Conservation (phyloP, 2,329 filamentous ascomycete genomes). For the Penicillium italicum region DNA sequence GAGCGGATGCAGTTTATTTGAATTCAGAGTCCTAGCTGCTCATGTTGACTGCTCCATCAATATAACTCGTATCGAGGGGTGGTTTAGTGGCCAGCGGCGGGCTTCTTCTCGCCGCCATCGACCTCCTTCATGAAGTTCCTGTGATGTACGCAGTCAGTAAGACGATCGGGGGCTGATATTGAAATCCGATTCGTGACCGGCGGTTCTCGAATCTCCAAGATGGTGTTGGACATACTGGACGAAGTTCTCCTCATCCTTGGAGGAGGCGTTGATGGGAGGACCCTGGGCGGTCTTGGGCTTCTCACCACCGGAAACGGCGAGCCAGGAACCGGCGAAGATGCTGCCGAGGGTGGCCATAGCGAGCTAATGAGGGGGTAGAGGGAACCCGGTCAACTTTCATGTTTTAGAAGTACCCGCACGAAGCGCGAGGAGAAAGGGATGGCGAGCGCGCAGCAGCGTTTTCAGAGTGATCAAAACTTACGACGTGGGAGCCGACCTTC, state of each 20-base stretch:
- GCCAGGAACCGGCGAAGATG: conserved; percentile 47
- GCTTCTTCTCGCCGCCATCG: conserved; percentile 48
- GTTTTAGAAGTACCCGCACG: conserved; percentile 14
- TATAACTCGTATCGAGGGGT: conserved; percentile 12
- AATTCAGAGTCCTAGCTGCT: conserved; percentile 14
- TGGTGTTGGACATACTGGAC: conserved; percentile 54
- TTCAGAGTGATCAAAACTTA: conserved; percentile 34
- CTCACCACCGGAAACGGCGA: conserved; percentile 45
- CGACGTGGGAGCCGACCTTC: conserved; percentile 52
- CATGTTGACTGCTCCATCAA: conserved; percentile 16
- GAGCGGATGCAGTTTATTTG: conserved; percentile 14
- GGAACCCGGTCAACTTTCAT: conserved; percentile 15
- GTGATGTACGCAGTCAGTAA: conserved; percentile 1
- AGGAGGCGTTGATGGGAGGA: conserved; percentile 61
- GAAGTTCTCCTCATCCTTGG: conserved; percentile 66
- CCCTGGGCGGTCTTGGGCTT: conserved; percentile 35
- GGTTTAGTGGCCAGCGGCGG: conserved; percentile 32
- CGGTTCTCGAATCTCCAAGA: background rate
- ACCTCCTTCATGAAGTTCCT: conserved; percentile 52
- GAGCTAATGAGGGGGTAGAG: conserved; percentile 46
- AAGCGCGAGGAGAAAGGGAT: conserved; percentile 22
- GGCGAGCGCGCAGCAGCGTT: conserved; percentile 4
- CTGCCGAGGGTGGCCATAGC: conserved; percentile 56
- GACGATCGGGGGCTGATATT: background rate
- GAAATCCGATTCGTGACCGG: background rate